These are phyloP conservation scores for Pleurotus tuber-regium DNA, from an alignment of 768 basidiomycete genomes.

Conservation along the genomic window DNA sequence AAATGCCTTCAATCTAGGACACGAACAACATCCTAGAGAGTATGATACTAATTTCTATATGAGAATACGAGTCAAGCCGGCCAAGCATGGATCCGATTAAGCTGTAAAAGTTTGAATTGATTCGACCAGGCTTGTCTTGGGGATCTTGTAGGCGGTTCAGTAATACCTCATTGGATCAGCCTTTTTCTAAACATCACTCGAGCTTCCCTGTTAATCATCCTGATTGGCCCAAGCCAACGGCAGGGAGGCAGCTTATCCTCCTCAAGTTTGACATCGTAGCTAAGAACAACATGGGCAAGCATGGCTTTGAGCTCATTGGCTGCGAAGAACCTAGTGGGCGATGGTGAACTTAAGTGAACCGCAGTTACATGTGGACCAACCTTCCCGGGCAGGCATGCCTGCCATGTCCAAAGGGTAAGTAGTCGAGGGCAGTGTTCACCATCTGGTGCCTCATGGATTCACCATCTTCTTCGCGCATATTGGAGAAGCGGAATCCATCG, in stretches of 20 bases:
- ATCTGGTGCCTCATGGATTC: slow-evolving; percentile 30
- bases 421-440: slow-evolving; percentile 29
- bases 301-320: slow-evolving; percentile 20
- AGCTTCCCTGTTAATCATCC: slow-evolving; percentile 3
- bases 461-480: slow-evolving; percentile 26
- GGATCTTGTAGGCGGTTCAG: too few species aligned
- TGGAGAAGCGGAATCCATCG: slow-evolving; percentile 41
- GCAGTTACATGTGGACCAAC: background rate
- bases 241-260: background rate
- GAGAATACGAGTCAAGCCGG: too few species aligned
- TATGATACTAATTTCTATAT: too few species aligned
- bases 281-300: slow-evolving; percentile 18
- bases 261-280: slow-evolving; percentile 18
- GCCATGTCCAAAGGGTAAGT: slow-evolving; percentile 20
- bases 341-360: background rate
- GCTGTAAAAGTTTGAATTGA: too few species aligned
- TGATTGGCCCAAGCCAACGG: background rate
- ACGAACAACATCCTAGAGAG: too few species aligned
- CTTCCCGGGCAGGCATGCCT: slow-evolving; percentile 10
- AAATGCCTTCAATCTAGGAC: too few species aligned
- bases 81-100: too few species aligned
- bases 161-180: background rate
- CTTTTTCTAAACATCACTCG: slow-evolving; percentile 11
- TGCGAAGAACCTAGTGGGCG: slow-evolving; percentile 7
- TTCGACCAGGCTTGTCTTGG: too few species aligned